A percentile compares a stretch with the other conserved stretches of the same genome.
phyloP scores from a whole-genome alignment of 2,329 filamentous ascomycete species.

The Dothidotthia symphoricarpi region DNA sequence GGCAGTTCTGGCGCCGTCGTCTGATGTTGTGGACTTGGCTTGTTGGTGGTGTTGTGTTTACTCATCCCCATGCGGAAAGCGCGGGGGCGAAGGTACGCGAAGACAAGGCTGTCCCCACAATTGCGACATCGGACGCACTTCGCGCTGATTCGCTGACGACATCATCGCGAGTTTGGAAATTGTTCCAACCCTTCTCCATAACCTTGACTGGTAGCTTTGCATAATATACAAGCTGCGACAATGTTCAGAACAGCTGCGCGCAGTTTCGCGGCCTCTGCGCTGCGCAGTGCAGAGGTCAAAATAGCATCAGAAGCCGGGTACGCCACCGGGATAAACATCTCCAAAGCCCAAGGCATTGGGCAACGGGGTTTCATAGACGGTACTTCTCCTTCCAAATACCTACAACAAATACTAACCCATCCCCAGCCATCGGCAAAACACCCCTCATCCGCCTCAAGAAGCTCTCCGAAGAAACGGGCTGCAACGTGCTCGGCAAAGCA shows the following conservation, averaged over 20 bases:
- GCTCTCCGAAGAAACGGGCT: constrained; percentile 86
- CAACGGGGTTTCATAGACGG: constrained; percentile 75
- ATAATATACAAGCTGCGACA: constrained; percentile 4
- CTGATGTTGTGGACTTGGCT: too few species aligned
- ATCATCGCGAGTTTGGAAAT: constrained; percentile 9
- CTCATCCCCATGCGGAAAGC: constrained; percentile 7
- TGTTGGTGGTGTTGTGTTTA: too few species aligned
- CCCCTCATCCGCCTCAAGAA: constrained; percentile 86
- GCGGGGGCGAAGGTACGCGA: constrained; percentile 14
- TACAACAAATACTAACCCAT: constrained; percentile 4
- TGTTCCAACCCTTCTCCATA: neutral
- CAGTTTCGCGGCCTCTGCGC: constrained; percentile 64
- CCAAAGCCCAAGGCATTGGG: constrained; percentile 74
- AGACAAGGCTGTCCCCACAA: constrained; percentile 6
- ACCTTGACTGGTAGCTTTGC: neutral
- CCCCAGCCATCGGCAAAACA: constrained; percentile 89
- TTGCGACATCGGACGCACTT: constrained; percentile 26
- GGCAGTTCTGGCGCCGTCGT: constrained; percentile 8
- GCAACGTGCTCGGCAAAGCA: constrained; percentile 91
- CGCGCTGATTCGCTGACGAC: constrained; percentile 18
- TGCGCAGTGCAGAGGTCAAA: constrained; percentile 51
- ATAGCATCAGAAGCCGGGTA: constrained; percentile 52
- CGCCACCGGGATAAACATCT: constrained; percentile 68
- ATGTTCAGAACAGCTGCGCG: constrained; percentile 72
- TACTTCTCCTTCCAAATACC: constrained; percentile 43